A percentile compares a stretch with the other conserved stretches of the same genome.
Conservation (phyloP, 2,329 filamentous ascomycete species). For the Hypoxylon sp. region DNA sequence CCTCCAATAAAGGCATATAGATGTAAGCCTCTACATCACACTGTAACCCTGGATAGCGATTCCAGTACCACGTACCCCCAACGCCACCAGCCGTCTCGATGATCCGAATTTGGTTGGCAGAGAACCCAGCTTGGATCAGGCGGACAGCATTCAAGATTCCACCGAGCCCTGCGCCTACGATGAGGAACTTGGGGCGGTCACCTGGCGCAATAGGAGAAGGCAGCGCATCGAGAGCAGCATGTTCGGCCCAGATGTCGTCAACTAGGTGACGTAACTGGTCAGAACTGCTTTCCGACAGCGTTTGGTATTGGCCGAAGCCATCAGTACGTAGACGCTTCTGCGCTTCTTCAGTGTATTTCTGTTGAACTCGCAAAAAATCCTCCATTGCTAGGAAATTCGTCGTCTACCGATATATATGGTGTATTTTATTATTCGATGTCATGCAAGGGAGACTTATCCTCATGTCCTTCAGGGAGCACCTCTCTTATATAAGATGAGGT, state of each 20-base stretch:
- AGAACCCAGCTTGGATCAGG: slow-evolving; percentile 56
- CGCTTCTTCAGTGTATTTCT: slow-evolving; percentile 51
- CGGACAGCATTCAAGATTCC: slow-evolving; percentile 50
- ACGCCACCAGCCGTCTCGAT: slow-evolving; percentile 62
- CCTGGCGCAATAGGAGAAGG: slow-evolving; percentile 44
- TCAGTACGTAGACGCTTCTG: slow-evolving; percentile 53
- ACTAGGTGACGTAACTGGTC: slow-evolving; percentile 52
- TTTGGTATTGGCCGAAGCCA: slow-evolving; percentile 48
- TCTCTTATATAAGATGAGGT: slow-evolving; percentile 2
- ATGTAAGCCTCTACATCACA: slow-evolving; percentile 73
- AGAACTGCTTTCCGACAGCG: slow-evolving; percentile 45
- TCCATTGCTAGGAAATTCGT: slow-evolving; percentile 39
- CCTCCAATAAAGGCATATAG: slow-evolving; percentile 74
- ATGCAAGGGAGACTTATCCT: background rate
- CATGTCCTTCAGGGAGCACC: background rate
- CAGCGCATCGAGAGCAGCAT: slow-evolving; percentile 51
- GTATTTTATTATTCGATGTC: background rate
- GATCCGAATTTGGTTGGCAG: slow-evolving; percentile 58
- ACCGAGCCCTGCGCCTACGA: slow-evolving; percentile 51
- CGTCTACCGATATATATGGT: background rate
- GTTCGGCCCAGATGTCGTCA: slow-evolving; percentile 53
- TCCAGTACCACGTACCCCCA: slow-evolving; percentile 69
- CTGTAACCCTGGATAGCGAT: slow-evolving; percentile 64
- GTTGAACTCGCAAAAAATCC: slow-evolving; percentile 47
- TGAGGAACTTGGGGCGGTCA: slow-evolving; percentile 51